Base-by-base conservation (phyloP, 1,284 basidiomycete species). In the Singerocomus inundabilis region DNA sequence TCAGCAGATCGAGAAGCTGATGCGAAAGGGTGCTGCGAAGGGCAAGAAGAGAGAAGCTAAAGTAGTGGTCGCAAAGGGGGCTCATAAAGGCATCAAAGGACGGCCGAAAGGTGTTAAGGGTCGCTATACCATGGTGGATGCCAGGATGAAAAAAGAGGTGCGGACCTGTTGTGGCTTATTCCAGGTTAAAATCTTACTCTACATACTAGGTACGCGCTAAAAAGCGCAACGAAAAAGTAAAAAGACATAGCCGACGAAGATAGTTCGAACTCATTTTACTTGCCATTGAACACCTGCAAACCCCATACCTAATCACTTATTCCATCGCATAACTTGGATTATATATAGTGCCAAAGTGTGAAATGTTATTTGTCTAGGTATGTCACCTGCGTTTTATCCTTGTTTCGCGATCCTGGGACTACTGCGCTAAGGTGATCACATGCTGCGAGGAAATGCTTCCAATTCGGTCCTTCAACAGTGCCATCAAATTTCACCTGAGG, bases 71-170 rank as follows among this genome's bases (percentile, higher is more conserved):
- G 97, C 96, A 11, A 91, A 88, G 62, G 97, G 97, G 44, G 76
- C 80, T 16, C 91, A 97, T 69, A 91, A 84, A 63, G 97, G 92
- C 48, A 68, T 95, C 59, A 90, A 95, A 74, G 97, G 97, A 9
- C 75, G 97, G 52, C 97, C 97, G 18, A 97, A 90, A 70, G 97
- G 97, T 57, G 88, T 98, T 52, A 98, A 97, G 75, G 97, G 91
- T 32, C 79, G 87, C 46, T 96, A 95, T 67, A 73, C 85, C 51
- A 98, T 98, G 91, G 91, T 97, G 9, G 94, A 98, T 65, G 70
- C 87, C 2, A 74, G 90, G 55, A 89, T 89, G 85, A 88, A 77
- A 68, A 91, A 91, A 79, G 88, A 91, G 80, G 85, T 87, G 40
- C 37, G 75, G 63, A 36, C 44, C 18, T 26, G 4, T 40, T 21